Conservation (phyloP, 768 basidiomycete genomes). For the Suillus fuscotomentosus region DNA sequence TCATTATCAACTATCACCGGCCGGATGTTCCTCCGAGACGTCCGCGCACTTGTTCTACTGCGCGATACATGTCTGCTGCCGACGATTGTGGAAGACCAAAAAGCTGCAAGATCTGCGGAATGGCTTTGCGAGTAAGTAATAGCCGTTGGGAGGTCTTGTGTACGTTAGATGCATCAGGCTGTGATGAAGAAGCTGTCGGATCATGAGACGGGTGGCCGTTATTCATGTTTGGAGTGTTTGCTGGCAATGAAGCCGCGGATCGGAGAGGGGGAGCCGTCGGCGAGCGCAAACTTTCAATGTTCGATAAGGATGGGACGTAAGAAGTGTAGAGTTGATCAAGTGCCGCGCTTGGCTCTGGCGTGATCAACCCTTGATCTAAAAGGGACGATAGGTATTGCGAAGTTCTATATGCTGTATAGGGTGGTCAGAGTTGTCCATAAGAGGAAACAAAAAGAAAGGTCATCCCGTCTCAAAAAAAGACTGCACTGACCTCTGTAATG, state of each 20-base stretch:
- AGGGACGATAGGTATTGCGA: conserved; percentile 67
- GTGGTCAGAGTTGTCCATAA: not conserved
- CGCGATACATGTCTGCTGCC: conserved; percentile 55
- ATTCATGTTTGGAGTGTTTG: not conserved
- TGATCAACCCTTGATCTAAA: conserved; percentile 52
- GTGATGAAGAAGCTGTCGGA: not conserved
- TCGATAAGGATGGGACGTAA: conserved; percentile 20
- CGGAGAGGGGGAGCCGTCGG: conserved; percentile 7
- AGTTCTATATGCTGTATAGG: conserved; percentile 57
- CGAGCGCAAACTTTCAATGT: conserved; percentile 10
- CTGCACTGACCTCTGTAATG: conserved; percentile 66
- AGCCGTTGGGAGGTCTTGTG: conserved; percentile 26
- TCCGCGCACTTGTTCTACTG: conserved; percentile 54
- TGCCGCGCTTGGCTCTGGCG: conserved; percentile 49
- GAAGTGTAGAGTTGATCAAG: conserved; percentile 58
- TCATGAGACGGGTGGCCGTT: not conserved
- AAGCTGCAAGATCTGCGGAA: conserved; percentile 47
- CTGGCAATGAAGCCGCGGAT: not conserved
- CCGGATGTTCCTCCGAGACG: conserved; percentile 24
- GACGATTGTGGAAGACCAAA: conserved; percentile 47
- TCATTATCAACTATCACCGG: not conserved
- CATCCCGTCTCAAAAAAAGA: conserved; percentile 1
- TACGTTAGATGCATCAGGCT: conserved; percentile 4
- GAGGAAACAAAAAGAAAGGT: not conserved
- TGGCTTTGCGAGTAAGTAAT: conserved; percentile 50